Base-by-base conservation (phyloP, 257 asterid genomes). In the Plantago ovata region DNA sequence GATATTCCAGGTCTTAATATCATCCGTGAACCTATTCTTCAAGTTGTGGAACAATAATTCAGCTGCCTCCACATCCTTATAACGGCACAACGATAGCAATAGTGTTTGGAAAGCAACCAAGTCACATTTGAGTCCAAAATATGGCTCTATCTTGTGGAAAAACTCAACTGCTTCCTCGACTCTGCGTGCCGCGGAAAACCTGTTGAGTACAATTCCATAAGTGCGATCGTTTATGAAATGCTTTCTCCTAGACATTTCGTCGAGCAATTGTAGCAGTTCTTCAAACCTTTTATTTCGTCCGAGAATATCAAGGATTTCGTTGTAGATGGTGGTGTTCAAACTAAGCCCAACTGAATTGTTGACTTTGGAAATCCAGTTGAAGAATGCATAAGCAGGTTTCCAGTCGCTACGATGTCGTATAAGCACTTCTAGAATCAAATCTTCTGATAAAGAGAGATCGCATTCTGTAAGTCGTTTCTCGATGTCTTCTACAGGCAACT, bases 61-160 rank as follows among this genome's bases (percentile, higher is more conserved):
- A 12, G 97, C 97, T 9, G 53, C 77, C 46, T 87, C 96, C 14
- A 84, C 97, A 19, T 84, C 96, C 74, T 90, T 86, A 53, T 73
- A 77, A 68, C 97, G 64, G 66, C 96, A 90, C 40, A 90, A 60
- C 7, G 90, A 75, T 65, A 86, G 21, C 48, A 90, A 32, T n/a
- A 90, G 85, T n/a, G 84, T 84, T 46, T 86, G 97, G 53, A 90
- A 90, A 1, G 91, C 85, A 12, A 69, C 50, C 45, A 81, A 58
- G 63, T 84, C 83, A n/a, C 71, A 80, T 46, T 77, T 23, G 22
- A 82, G 77, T 1, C 94, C 88, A 1, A 75, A 72, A 23, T 39
- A 51, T 20, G 41, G 16, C 56, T 77, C 83, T 45, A 81, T 79
- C 63, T 59, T 71, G 50, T 76, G 58, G 69, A 79, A 86, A 33